phyloP scores from a whole-genome alignment of 2,329 filamentous ascomycete species.

The Alternaria burnsii region DNA sequence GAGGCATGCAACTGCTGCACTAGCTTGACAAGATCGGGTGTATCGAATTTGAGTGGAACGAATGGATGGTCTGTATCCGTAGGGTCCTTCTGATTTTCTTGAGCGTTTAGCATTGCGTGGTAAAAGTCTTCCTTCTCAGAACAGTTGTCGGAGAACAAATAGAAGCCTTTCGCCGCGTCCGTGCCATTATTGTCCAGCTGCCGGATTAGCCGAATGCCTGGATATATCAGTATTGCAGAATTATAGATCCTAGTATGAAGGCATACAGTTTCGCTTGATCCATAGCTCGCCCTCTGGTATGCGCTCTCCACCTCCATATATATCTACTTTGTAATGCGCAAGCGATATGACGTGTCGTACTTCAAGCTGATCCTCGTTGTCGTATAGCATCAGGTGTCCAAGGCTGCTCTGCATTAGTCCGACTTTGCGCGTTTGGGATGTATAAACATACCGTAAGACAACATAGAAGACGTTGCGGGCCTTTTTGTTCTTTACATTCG shows the following conservation, averaged over 20 bases:
- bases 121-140: constrained; percentile 99
- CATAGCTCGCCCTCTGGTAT: constrained; percentile 93
- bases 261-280: constrained; percentile 84
- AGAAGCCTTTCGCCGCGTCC: constrained; percentile 83
- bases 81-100: constrained; percentile 70
- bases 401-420: constrained; percentile 52
- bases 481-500: constrained; percentile 63
- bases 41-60: constrained; percentile 77
- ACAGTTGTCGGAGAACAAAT: constrained; percentile 91
- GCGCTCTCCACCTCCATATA: constrained; percentile 79
- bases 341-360: constrained; percentile 96
- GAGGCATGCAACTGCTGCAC: constrained; percentile 91
- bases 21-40: constrained; percentile 85
- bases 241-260: not conserved
- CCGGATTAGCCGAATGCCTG: constrained; percentile 74
- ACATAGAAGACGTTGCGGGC: constrained; percentile 93
- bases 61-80: constrained; percentile 66
- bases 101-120: constrained; percentile 85
- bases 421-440: not conserved
- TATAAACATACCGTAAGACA: constrained; percentile 73
- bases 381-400: constrained; percentile 96
- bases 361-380: constrained; percentile 93
- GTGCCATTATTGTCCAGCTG: constrained; percentile 62
- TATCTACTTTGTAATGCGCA: constrained; percentile 82
- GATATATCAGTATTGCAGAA: constrained; percentile 14